Conservation (phyloP, 495 filamentous ascomycete species). For the Penicillium riverlandense region DNA sequence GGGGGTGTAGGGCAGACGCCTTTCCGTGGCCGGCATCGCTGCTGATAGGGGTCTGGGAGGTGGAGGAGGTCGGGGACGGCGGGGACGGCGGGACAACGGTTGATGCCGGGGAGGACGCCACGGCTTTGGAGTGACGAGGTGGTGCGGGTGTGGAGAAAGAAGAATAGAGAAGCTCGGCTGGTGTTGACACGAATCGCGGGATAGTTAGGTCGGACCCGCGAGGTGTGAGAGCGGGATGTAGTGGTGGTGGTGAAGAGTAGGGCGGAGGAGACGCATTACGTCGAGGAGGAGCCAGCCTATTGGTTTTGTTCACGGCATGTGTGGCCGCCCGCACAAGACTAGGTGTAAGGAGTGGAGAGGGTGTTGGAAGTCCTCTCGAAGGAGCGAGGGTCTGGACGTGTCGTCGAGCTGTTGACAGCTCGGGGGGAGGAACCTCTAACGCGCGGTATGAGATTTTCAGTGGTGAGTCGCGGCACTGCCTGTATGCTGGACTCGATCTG, state of each 20-base stretch:
- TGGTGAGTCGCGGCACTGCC: too few relatives aligned
- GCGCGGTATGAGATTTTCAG: too few relatives aligned
- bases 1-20: constrained; percentile 47
- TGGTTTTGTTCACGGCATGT: constrained; percentile 29
- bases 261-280: constrained; percentile 37
- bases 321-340: constrained; percentile 28
- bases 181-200: constrained; percentile 3
- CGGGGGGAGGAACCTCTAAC: too few relatives aligned
- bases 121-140: constrained; percentile 19
- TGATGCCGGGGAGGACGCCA: constrained; percentile 19
- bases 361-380: neutral
- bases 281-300: constrained; percentile 41
- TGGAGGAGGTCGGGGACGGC: constrained; percentile 28
- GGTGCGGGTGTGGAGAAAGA: constrained; percentile 24
- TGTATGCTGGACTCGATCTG: too few relatives aligned
- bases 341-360: neutral
- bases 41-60: constrained; percentile 26
- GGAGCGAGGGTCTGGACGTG: neutral
- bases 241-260: constrained; percentile 13
- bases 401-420: constrained; percentile 7
- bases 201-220: constrained; percentile 21
- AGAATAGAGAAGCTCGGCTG: constrained; percentile 9
- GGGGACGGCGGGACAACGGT: constrained; percentile 30
- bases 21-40: constrained; percentile 25
- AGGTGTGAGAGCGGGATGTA: constrained; percentile 13